Evolutionary conservation across 805 yeast species (phyloP), one percentile per base, ranked within the genome.

Genomic region (Yamadazyma phyllophila): DNA sequence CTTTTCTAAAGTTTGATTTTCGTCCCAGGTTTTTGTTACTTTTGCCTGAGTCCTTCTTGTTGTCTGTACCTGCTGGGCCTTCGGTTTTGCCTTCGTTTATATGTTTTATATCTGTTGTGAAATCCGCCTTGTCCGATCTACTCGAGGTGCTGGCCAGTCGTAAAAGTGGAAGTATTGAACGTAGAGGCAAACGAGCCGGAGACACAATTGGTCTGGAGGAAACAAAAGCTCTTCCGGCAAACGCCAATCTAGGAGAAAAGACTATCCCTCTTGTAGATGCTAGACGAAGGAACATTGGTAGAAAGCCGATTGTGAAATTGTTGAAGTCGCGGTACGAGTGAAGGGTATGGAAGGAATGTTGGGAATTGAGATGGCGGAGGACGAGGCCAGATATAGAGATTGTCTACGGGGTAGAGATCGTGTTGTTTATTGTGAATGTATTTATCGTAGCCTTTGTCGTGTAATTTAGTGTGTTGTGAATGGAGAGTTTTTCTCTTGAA

Each of bases 1-100:
- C 67, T 13, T 13, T 27, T 15, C 29, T 31, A 16, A 41, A 34
- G 12, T 36, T 37, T 29, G 31, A 29, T 29, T 29, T 29, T 8
- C 7, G 12, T 13, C 29, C 24, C 17, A 5, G 11, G 39, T 15
- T 41, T 27, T 24, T 26, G 15, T 16, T 42, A 3, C 14, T 14
- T 13, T 3, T 7, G 24, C 15, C 13, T 32, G 13, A 12, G 43
- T 6, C 15, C 15, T 17, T n/a, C 7, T 17, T n/a, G 15, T n/a
- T 8, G 39, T n/a, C 14, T 16, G 3, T 17, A 27, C 7, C 7
- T 29, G 31, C 7, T 29, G 31, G 7, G 7, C 7, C 13, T 29
- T 29, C 13, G 9, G 4, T 20, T 20, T 20, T 20, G 24, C 24
- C 24, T 20, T 20, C 24, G 24, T 20, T 20, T 20, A 20, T 20